Base-by-base conservation (phyloP, 108 stramenopile genomes). In the Hondaea fermentalgiana region DNA sequence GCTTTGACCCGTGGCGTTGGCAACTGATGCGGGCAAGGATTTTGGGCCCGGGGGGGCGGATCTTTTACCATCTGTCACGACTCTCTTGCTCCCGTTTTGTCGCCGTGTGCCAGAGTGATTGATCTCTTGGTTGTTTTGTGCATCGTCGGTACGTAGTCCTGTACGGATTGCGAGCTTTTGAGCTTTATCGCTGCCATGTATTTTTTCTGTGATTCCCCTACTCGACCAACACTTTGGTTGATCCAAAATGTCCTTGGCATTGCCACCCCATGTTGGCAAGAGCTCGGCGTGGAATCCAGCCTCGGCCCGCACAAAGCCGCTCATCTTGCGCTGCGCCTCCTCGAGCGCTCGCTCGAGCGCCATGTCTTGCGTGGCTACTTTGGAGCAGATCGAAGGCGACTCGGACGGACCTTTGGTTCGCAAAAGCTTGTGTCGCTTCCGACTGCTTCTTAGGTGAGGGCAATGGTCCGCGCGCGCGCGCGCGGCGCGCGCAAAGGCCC, bases 161-260 rank as follows among this genome's bases (percentile, higher is more conserved):
- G 76, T 53, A 53, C 45, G 23, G n/a, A 83, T 53, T 28, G 17
- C 17, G 4, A 83, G 49, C 28, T 23, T 12, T 6, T 35, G 49
- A 14, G 76, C 76, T 35, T 28, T 83, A 6, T 53, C 23, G 6
- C 17, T 83, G 45, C 6, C 6, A 12, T 4, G 45, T 23, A 53
- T 0, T 16, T 47, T 45, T 23, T 83, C 43, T 21, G 76, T 83
- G 19, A 53, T 45, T 6, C 14, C 49, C 51, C 51, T 8, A 23
- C 76, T 83, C 5, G 76, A 53, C 76, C 76, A 83, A 35, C 76
- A 83, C n/a, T 83, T 83, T 53, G 45, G 76, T 23, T 83, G 76
- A 6, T 83, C 51, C 45, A 83, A 16, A 53, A 83, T 53, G 49
- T 53, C 76, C 51, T 83, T 53, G n/a, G 76, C 51, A 12, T 83